phyloP scores from a whole-genome alignment of 2,329 filamentous ascomycete species.

The Coniella vitis region DNA sequence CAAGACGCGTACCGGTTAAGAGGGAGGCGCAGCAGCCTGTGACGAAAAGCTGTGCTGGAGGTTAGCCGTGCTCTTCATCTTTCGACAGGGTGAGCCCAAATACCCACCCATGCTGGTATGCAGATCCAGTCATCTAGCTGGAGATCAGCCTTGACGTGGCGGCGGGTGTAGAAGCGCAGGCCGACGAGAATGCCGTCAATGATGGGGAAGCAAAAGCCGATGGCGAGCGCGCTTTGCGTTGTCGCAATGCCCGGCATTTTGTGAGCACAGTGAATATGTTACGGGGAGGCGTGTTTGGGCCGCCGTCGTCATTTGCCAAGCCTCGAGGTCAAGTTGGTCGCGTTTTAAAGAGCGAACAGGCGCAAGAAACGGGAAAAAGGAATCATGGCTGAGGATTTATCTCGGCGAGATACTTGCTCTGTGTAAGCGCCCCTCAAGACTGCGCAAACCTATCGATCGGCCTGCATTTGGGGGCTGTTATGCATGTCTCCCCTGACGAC shows the following conservation, averaged over 20 bases:
- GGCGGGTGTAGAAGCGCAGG: conserved; percentile 1
- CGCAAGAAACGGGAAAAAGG: neutral
- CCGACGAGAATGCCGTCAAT: conserved; percentile 1
- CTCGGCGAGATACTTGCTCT: neutral
- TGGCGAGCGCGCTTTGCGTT: neutral
- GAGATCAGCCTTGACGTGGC: neutral
- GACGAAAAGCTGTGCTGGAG: neutral
- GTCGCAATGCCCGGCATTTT: conserved; percentile 1
- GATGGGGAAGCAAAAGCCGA: neutral
- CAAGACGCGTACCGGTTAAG: neutral
- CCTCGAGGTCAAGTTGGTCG: neutral
- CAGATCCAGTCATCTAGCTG: neutral
- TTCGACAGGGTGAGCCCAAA: neutral
- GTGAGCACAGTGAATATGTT: neutral
- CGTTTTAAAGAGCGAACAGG: neutral
- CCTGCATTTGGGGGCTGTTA: neutral
- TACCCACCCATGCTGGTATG: conserved; percentile 3
- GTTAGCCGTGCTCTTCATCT: neutral
- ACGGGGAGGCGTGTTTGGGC: neutral
- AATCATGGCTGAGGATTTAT: neutral
- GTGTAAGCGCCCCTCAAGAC: neutral
- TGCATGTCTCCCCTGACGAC: neutral
- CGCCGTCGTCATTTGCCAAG: neutral
- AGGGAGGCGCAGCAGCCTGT: neutral
- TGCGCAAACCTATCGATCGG: neutral